Percentiles rank a stretch among this genome's conserved stretches.
Conservation (phyloP, 148 eudicot genomes). For the Vaccinium corymbosum region DNA sequence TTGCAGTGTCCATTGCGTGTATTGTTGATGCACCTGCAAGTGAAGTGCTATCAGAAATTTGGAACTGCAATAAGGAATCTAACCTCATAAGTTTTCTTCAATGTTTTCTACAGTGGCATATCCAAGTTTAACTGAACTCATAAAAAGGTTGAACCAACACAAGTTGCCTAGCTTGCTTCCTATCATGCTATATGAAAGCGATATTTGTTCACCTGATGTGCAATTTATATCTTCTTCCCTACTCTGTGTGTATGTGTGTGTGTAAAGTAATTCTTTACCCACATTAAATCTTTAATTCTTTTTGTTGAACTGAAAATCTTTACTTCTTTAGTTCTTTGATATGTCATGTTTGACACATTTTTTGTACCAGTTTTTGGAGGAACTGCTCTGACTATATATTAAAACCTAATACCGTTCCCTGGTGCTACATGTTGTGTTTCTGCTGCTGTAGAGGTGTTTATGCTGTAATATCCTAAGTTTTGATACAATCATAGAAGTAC, state of each 20-base stretch:
- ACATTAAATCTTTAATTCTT: too few species aligned
- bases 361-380: background rate
- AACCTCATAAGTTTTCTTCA: background rate
- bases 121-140: background rate
- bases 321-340: background rate
- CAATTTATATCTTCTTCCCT: background rate
- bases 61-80: background rate
- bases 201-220: background rate
- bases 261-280: too few species aligned
- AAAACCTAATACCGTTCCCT: background rate
- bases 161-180: background rate
- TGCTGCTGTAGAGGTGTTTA: background rate
- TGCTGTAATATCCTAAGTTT: background rate
- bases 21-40: background rate
- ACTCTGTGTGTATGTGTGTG: background rate
- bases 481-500: background rate
- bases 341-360: background rate
- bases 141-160: slow-evolving; percentile 5
- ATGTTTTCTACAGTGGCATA: background rate
- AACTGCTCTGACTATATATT: background rate
- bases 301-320: background rate
- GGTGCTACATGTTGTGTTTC: background rate
- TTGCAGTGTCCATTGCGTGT: background rate
- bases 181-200: background rate
- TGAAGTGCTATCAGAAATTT: background rate